Base-by-base conservation (phyloP, 257 asterid genomes). In the Salvia splendens region DNA sequence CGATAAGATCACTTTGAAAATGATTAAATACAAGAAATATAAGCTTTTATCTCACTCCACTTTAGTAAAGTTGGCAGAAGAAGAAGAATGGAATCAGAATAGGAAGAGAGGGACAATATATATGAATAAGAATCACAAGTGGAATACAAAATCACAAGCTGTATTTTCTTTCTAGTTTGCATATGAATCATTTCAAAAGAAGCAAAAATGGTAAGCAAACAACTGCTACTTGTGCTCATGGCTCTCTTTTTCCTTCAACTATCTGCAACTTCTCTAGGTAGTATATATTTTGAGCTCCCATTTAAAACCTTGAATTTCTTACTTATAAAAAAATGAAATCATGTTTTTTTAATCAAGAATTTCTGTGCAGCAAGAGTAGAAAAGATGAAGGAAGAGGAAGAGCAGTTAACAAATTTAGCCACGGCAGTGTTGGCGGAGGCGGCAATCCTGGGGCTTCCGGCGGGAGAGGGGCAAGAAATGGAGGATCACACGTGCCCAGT, bases 241-340 rank as follows among this genome's bases (percentile, higher is more conserved):
- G 75, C 57, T 41, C 70, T 79, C 38, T 61, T 70, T 33, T 79
- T 52, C 68, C 61, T 57, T 28, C 56, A 17, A 64, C 78, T 35
- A 16, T 41, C 80, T 65, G 54, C 72, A 56, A 15, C n/a, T 50
- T 57, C 78, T 64, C 54, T 30, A 49, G 85, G 87, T 84, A 70
- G 87, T 84, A 70, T 42, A 62, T 24, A 24, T 24, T 41, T 41
- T 46, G 9, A 1, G 5, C 17, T 47, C 17, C 42, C 42, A 2
- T n/a, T 28, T 54, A 8, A 8, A 45, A 30, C 30, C 46, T 17
- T 8, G 0, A n/a, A 28, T n/a, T 69, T 49, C 46, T 52, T 38
- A 38, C 7, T 1, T 38, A 8, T 38, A 38, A 38, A 6, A 9
- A 6, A 38, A 38, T 38, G 42, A 38, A 38, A 38, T 38, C 42